A percentile compares a stretch with the other conserved stretches of the same genome.
Conservation (phyloP, 2,329 filamentous ascomycete genomes). For the Penicillium hordei region DNA sequence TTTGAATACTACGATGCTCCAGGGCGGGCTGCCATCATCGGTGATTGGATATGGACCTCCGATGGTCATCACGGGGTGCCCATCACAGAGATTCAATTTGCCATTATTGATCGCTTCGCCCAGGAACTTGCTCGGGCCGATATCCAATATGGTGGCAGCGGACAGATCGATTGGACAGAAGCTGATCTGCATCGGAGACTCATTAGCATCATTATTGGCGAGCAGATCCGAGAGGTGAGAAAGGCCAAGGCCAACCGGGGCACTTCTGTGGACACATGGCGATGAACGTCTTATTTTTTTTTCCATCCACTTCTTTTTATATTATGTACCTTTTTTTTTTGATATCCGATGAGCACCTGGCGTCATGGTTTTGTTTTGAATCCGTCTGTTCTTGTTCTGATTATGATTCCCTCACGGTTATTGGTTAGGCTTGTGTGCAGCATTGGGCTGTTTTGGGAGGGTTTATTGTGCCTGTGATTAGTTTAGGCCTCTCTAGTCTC, state of each 20-base stretch:
- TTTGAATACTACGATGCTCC: conserved; percentile 40
- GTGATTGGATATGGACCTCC: conserved; percentile 46
- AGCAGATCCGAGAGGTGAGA: conserved; percentile 45
- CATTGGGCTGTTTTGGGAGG: conserved; percentile 10
- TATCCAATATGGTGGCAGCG: conserved; percentile 38
- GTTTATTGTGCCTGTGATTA: conserved; percentile 1
- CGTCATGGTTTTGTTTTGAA: conserved; percentile 19
- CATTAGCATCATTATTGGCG: conserved; percentile 50
- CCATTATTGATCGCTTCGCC: conserved; percentile 43
- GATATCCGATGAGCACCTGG: conserved; percentile 10
- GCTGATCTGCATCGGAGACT: conserved; percentile 46
- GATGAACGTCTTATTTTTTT: conserved; percentile 19
- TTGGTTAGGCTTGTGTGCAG: conserved; percentile 14
- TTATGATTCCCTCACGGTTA: conserved; percentile 23
- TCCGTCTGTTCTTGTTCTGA: conserved; percentile 8
- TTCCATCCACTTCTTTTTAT: conserved; percentile 10
- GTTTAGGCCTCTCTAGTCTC: not conserved
- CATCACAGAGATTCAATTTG: conserved; percentile 45
- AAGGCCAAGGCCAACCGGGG: conserved; percentile 31
- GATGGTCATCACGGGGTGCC: conserved; percentile 42
- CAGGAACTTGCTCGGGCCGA: conserved; percentile 38
- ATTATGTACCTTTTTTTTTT: conserved; percentile 11
- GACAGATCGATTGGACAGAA: conserved; percentile 45
- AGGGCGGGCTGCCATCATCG: conserved; percentile 41
- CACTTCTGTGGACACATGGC: conserved; percentile 30